Evolutionary conservation across 441 rosid species (phyloP).

Genomic region (Isatis lusitanica): DNA sequence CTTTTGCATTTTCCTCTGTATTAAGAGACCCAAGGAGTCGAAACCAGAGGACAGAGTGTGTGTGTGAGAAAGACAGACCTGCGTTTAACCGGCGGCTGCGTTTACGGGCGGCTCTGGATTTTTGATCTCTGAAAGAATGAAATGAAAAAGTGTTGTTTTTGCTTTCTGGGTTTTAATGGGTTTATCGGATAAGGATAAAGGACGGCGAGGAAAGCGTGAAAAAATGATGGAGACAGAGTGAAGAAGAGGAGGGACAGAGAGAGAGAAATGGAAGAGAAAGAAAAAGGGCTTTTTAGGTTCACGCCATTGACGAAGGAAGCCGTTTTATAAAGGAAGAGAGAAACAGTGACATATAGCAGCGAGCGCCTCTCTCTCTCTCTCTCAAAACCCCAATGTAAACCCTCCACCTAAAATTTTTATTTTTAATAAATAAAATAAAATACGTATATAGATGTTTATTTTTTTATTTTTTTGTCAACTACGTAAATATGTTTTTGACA

Average conservation of each 20-base stretch:
- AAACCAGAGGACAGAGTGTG: neutral
- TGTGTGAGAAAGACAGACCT: constrained; percentile 19
- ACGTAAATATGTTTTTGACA: neutral
- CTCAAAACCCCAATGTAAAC: constrained; percentile 35
- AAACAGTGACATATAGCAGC: constrained; percentile 1
- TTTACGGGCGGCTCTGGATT: neutral
- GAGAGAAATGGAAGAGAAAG: neutral
- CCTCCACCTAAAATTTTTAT: constrained; percentile 21
- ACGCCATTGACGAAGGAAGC: constrained; percentile 41
- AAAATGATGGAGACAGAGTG: constrained; percentile 17
- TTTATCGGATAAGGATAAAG: constrained; percentile 31
- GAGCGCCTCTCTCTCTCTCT: constrained; percentile 11
- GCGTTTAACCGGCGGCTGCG: constrained; percentile 5
- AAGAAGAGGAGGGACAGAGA: too few relatives aligned
- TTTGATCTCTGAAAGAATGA: neutral
- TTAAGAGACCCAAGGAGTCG: neutral
- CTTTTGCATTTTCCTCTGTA: constrained; percentile 24
- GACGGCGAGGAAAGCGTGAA: constrained; percentile 30
- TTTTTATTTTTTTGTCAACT: too few relatives aligned
- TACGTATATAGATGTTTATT: neutral
- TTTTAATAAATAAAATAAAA: neutral
- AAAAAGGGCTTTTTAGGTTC: constrained; percentile 4
- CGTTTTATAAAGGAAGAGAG: constrained; percentile 36
- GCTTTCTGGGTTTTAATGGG: constrained; percentile 16
- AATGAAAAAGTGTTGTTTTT: neutral